Base-by-base conservation (phyloP, 805 yeast genomes). In the Nakazawaea holstii region DNA sequence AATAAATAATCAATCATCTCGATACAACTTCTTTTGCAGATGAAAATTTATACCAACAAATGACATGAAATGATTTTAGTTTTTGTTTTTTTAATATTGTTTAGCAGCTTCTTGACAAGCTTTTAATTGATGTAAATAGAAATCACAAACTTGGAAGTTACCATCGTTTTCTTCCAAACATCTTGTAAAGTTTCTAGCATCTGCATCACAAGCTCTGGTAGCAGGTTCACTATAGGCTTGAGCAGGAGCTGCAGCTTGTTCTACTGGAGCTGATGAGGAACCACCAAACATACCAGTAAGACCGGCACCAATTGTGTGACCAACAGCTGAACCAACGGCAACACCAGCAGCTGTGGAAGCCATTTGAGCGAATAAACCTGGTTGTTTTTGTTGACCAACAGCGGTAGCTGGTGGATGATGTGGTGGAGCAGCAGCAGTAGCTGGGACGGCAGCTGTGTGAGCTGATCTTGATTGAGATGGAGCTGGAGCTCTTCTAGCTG, bases 311-410 rank as follows among this genome's bases (percentile, higher is more conserved):
- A 92, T 57, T 36, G 97, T 89, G 76, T 94, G 99, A 53, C 99
- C 99, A 47, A 92, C 83, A 52, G 98, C 84, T 45, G 97, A 88
- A 60, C 99, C 99, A 49, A 94, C 97, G 46, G 98, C 99, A 39
- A 94, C 99, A 82, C 99, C 99, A 43, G 98, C 99, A 48, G 99
- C 99, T 42, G 99, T 94, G 41, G 95, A 76, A 35, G 98, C 98
- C 99, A 94, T 94, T 72, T 94, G 95, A 51, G 92, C 87, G 60
- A 92, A 91, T 64, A 92, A 59, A 59, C 98, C 97, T 41, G 97
- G 97, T 59, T 76, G 79, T 57, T 60, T 62, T 36, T 79, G 77
- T 61, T 73, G 84, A 41, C 71, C 61, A 38, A 73, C 71, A 44
- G 79, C 77, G 24, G 24, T 20, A 31, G 76, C 68, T 50, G 71